These are phyloP conservation scores for Penicillium cinerascens DNA, from an alignment of 495 filamentous ascomycete genomes.

Conservation along the genomic window DNA sequence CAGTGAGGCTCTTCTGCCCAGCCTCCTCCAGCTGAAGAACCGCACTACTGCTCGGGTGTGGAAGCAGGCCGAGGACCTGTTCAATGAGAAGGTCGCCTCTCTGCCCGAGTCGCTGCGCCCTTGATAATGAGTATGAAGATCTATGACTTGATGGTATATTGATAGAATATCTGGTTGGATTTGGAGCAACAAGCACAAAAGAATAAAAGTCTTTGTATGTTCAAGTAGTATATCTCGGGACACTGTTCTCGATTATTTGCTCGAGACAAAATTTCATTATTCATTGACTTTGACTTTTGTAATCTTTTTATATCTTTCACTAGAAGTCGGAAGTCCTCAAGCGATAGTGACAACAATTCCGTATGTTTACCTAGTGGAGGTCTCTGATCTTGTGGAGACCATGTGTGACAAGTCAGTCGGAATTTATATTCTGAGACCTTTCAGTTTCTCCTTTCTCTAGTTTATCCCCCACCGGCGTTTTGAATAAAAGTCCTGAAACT, in stretches of 20 bases:
- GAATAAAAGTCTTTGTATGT: slow-evolving; percentile 18
- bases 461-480: background rate
- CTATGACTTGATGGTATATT: slow-evolving; percentile 17
- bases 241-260: background rate
- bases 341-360: background rate
- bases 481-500: background rate
- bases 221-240: slow-evolving; percentile 1
- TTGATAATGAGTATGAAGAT: slow-evolving; percentile 11
- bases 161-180: slow-evolving; percentile 15
- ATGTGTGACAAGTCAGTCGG: background rate
- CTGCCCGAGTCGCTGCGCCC: slow-evolving; percentile 47
- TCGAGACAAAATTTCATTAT: background rate
- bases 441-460: background rate
- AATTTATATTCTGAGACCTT: background rate
- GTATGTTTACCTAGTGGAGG: background rate
- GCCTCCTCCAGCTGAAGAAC: slow-evolving; percentile 73
- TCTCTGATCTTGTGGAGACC: background rate
- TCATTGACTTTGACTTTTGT: background rate
- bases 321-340: no score
- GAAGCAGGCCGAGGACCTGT: slow-evolving; percentile 77
- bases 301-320: background rate
- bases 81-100: slow-evolving; percentile 77
- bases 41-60: slow-evolving; percentile 71
- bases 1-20: slow-evolving; percentile 72
- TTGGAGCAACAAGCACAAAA: slow-evolving; percentile 1